Evolutionary conservation across 768 basidiomycete genomes (phyloP), one percentile per base, ranked within the genome.

Genomic region (Mycena haematopus): DNA sequence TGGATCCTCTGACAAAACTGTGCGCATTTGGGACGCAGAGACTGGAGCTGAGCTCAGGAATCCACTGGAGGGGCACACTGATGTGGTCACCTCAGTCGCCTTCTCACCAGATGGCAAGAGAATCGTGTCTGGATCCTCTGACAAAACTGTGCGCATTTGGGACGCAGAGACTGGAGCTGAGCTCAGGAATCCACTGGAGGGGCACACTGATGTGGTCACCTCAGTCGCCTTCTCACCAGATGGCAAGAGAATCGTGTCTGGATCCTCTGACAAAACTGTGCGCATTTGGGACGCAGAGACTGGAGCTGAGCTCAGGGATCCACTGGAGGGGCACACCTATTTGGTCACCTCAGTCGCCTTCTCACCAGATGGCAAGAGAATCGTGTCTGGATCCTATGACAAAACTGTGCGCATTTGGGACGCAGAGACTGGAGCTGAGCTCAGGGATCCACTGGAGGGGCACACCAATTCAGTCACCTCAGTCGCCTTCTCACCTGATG

Each of bases 211-310:
- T 52, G 22, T 2, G 36, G 40, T 54, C 38, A 15, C 53, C 42
- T 54, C 36, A 40, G 40, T 54, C 29, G 53, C 53, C 53, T 54
- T 54, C 40, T 54, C 53, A 6, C 53, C 38, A 54, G 53, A 54
- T 54, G 53, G 53, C 24, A 40, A 54, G 51, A n/a, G 36, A 36
- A 52, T 35, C 36, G 51, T 36, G 11, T 36, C 51, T 52, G 51
- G 51, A 31, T 52, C 51, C 13, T 21, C 33, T 22, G 51, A 52
- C 51, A 33, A 29, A 14, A 51, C 50, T 51, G 50, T 51, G 50
- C 50, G 33, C 50, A 33, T 51, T 6, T 51, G 50, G 50, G 50
- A 51, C 33, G 29, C 50, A 51, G 50, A 51, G 50, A 51, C 29
- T 51, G 50, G 50, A 51, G 50, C 50, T 33, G 29, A 27, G 33